Base-by-base conservation (phyloP, 768 basidiomycete species). In the Suillus occidentalis region DNA sequence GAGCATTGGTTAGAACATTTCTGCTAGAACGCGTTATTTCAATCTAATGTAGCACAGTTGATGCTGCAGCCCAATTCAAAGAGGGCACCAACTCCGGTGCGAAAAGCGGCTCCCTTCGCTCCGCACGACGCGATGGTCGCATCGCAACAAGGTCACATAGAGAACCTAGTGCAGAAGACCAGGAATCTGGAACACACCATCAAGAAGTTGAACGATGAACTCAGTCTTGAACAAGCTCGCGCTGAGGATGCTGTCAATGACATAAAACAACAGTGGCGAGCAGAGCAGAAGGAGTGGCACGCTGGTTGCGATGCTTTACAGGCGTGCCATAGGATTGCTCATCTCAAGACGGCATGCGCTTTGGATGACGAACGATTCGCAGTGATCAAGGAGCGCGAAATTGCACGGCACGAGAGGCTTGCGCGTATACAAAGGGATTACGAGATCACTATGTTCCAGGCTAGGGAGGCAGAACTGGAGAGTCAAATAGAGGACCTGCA, bases 121-220 rank as follows among this genome's bases (percentile, higher is more conserved):
- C 82, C 75, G 42, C 74, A 74, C 49, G 80, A 79, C 37, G 81
- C 86, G 28, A 80, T 90, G 70, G 85, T 85, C 66, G 80, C 85
- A 31, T 82, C 87, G 5, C 85, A 89, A 72, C 87, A 87, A 65
- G 76, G 81, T 3, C 90, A 92, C 72, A 90, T 93, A 59, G 83
- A 88, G 58, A 89, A 92, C 50, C 84, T 93, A 61, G 88, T 91
- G 3, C 84, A 89, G 67, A 82, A 86, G 66, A 89, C 85, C 70
- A 86, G 86, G 31, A 84, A 83, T 0, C 82, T 90, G 61, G 89
- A 90, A 63, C 83, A 87, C 65, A 83, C 82, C 5, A 82, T 83
- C 74, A 83, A 83, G 68, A 85, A 83, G 52, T 82, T 91, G 42
- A 71, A 76, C 18, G 82, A 83, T 28, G 83, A 87, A 49, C 69